Evolutionary conservation across 495 filamentous ascomycete genomes (phyloP).

Genomic region (Acidomyces sp.): DNA sequence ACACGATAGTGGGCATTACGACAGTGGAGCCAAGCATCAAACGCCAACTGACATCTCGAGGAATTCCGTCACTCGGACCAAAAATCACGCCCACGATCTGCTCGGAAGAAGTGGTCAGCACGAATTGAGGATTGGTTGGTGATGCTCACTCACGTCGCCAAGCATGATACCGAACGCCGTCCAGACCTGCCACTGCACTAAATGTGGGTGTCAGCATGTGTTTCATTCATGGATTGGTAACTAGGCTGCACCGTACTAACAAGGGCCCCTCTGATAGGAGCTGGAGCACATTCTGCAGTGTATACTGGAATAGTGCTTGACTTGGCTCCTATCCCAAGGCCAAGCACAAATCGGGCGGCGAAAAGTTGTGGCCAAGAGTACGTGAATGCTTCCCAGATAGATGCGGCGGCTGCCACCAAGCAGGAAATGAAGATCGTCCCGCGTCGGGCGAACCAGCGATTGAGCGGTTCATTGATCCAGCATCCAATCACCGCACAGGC

Average conservation of each 20-base stretch:
- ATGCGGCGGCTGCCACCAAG: slow-evolving; percentile 34
- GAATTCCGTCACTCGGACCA: no score
- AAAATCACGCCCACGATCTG: no score
- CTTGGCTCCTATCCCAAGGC: slow-evolving; percentile 49
- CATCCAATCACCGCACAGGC: no score
- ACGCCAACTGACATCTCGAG: slow-evolving; percentile 27
- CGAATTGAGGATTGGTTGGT: slow-evolving; percentile 21
- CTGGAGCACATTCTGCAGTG: slow-evolving; percentile 44
- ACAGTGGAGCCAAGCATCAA: slow-evolving; percentile 34
- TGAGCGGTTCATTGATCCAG: slow-evolving; percentile 42
- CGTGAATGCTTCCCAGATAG: slow-evolving; percentile 37
- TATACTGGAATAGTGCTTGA: slow-evolving; percentile 46
- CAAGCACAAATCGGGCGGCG: slow-evolving; percentile 45
- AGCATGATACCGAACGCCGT: slow-evolving; percentile 25
- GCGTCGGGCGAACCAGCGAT: slow-evolving; percentile 41
- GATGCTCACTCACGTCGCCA: slow-evolving; percentile 31
- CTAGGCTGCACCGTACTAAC: no score
- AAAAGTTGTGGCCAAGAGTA: slow-evolving; percentile 43
- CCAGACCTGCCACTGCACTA: slow-evolving; percentile 50
- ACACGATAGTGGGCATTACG: slow-evolving; percentile 29
- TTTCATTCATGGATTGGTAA: no score
- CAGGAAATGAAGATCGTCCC: slow-evolving; percentile 44
- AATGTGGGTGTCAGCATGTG: no score
- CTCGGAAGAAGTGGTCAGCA: no score
- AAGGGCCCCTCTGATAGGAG: slow-evolving; percentile 43